These are phyloP conservation scores for Clonostachys solani DNA, from an alignment of 2,329 filamentous ascomycete species.

Conservation along the genomic window DNA sequence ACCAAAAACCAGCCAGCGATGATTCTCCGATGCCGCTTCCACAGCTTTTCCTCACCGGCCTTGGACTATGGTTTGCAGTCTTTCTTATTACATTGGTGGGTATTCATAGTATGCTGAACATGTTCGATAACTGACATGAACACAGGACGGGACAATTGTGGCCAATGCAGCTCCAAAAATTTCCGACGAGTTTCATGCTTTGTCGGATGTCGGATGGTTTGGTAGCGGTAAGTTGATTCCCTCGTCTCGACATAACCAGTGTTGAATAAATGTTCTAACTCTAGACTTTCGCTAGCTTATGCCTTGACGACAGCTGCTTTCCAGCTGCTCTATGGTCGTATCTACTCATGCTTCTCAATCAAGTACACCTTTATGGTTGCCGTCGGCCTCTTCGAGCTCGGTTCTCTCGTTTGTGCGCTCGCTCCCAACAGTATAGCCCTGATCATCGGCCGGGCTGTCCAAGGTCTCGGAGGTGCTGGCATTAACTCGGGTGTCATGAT, in stretches of 20 bases:
- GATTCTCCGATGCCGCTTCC: too few relatives aligned
- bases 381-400: slow-evolving; percentile 48
- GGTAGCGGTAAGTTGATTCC: slow-evolving; percentile 26
- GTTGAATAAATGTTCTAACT: too few relatives aligned
- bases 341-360: slow-evolving; percentile 50
- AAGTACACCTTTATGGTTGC: slow-evolving; percentile 42
- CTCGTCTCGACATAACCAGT: too few relatives aligned
- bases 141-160: slow-evolving; percentile 45
- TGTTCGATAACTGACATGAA: background rate
- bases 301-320: slow-evolving; percentile 13
- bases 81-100: too few relatives aligned
- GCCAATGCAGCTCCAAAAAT: slow-evolving; percentile 32
- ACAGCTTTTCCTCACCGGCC: too few relatives aligned
- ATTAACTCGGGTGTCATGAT: slow-evolving; percentile 20
- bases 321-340: slow-evolving; percentile 48
- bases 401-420: slow-evolving; percentile 49
- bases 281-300: slow-evolving; percentile 29
- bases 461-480: slow-evolving; percentile 50
- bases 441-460: slow-evolving; percentile 52
- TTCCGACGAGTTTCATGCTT: slow-evolving; percentile 13
- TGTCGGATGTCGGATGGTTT: slow-evolving; percentile 62
- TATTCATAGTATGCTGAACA: too few relatives aligned
- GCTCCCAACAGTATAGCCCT: slow-evolving; percentile 49
- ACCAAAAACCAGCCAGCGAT: too few relatives aligned
- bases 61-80: too few relatives aligned